Conservation (phyloP, 2,329 filamentous ascomycete species). For the Colletotrichum noveboracense region DNA sequence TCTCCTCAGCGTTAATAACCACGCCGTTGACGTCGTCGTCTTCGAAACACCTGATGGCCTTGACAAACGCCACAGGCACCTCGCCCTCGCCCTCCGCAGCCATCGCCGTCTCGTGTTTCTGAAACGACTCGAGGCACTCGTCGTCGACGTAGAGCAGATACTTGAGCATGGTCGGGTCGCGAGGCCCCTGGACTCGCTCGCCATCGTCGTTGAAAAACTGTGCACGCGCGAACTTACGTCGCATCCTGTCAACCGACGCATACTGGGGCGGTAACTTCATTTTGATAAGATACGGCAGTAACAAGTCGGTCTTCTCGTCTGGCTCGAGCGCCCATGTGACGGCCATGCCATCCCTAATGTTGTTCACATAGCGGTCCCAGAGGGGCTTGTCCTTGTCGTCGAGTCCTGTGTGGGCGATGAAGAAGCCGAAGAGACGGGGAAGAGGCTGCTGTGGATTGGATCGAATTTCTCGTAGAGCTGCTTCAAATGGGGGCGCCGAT, state of each 20-base stretch:
- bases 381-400: neutral
- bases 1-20: accelerated
- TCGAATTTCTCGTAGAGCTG: neutral
- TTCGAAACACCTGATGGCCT: neutral
- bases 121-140: neutral
- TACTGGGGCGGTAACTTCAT: neutral
- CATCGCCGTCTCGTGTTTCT: neutral
- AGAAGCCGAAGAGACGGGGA: neutral
- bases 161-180: neutral
- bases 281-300: neutral
- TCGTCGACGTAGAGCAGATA: neutral
- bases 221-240: neutral
- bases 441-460: neutral
- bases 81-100: neutral
- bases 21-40: neutral
- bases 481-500: neutral
- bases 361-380: neutral
- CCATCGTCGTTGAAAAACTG: neutral
- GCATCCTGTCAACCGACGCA: neutral
- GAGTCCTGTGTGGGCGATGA: neutral
- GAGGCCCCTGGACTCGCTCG: neutral
- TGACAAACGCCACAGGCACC: neutral
- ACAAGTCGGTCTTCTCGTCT: neutral
- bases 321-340: neutral
- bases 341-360: neutral